phyloP scores from a whole-genome alignment of 805 yeast species.

The Schwanniomyces yamadae region DNA sequence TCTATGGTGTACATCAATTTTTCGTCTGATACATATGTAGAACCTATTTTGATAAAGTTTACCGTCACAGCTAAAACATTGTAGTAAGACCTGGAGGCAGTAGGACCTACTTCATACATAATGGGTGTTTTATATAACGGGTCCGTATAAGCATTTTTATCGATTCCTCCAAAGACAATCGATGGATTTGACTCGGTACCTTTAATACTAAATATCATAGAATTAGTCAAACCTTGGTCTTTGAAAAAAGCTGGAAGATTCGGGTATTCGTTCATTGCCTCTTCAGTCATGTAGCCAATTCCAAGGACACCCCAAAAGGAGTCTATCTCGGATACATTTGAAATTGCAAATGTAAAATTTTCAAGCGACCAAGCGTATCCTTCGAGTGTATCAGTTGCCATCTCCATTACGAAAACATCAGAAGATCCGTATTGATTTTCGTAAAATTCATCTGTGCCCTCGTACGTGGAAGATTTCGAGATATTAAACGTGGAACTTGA shows the following conservation, averaged over 20 bases:
- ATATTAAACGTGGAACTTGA: constrained; percentile 1
- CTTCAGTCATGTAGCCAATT: constrained; percentile 13
- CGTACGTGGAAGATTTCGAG: constrained; percentile 8
- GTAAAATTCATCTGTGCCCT: constrained; percentile 4
- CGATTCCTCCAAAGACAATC: constrained; percentile 35
- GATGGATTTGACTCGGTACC: constrained; percentile 7
- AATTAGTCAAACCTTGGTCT: constrained; percentile 8
- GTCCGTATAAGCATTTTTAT: constrained; percentile 26
- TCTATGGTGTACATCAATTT: constrained; percentile 16
- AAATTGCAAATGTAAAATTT: constrained; percentile 2
- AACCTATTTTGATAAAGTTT: constrained; percentile 9
- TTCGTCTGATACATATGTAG: constrained; percentile 11
- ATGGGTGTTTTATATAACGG: constrained; percentile 16
- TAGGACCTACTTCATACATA: constrained; percentile 11
- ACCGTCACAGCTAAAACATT: constrained; percentile 13
- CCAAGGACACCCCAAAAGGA: constrained; percentile 17
- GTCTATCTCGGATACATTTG: constrained; percentile 4
- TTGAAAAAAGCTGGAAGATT: constrained; percentile 16
- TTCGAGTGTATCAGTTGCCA: constrained; percentile 1
- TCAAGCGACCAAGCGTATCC: constrained; percentile 5
- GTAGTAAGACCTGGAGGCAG: constrained; percentile 5
- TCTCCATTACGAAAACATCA: constrained; percentile 1
- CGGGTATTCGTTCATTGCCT: constrained; percentile 11
- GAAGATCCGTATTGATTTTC: constrained; percentile 8
- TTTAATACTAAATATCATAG: constrained; percentile 12